Conservation (phyloP, 257 asterid species). For the Paraleonurus japonicus region DNA sequence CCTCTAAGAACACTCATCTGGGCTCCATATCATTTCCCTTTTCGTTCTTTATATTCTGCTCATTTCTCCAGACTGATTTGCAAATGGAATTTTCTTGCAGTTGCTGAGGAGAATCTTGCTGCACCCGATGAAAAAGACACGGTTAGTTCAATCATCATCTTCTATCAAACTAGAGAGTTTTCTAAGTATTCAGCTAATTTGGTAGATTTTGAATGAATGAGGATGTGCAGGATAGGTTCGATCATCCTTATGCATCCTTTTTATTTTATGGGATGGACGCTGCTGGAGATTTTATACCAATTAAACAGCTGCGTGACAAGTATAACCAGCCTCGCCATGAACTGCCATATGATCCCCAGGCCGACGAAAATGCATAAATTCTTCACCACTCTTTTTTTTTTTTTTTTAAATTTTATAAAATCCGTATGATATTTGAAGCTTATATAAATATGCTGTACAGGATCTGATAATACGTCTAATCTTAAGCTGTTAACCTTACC, state of each 20-base stretch:
- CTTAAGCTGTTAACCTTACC: too few relatives aligned
- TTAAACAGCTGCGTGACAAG: slow-evolving; percentile 88
- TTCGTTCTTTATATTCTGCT: neutral
- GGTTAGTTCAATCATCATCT: slow-evolving; percentile 42
- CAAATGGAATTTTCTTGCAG: slow-evolving; percentile 46
- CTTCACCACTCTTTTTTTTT: neutral
- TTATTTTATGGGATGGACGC: slow-evolving; percentile 82
- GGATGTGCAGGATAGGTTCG: slow-evolving; percentile 60
- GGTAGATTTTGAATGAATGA: slow-evolving; percentile 10
- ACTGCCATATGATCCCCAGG: slow-evolving; percentile 59
- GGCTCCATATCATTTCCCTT: neutral
- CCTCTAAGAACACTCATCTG: neutral
- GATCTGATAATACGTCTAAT: neutral
- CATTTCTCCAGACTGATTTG: neutral
- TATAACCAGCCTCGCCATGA: slow-evolving; percentile 84
- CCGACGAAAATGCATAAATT: slow-evolving; percentile 42
- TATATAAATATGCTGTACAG: neutral
- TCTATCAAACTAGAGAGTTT: neutral
- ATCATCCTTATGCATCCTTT: slow-evolving; percentile 89
- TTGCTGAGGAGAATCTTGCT: slow-evolving; percentile 79
- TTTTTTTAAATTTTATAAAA: too few relatives aligned
- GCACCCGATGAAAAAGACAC: slow-evolving; percentile 51
- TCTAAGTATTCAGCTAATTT: slow-evolving; percentile 15
- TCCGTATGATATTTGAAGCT: neutral
- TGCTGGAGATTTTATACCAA: slow-evolving; percentile 92